A percentile compares a stretch with the other conserved stretches of the same genome.
These are phyloP conservation scores for Plasmodium ovale DNA, from an alignment of 169 alveolate species.

Conservation along the genomic window DNA sequence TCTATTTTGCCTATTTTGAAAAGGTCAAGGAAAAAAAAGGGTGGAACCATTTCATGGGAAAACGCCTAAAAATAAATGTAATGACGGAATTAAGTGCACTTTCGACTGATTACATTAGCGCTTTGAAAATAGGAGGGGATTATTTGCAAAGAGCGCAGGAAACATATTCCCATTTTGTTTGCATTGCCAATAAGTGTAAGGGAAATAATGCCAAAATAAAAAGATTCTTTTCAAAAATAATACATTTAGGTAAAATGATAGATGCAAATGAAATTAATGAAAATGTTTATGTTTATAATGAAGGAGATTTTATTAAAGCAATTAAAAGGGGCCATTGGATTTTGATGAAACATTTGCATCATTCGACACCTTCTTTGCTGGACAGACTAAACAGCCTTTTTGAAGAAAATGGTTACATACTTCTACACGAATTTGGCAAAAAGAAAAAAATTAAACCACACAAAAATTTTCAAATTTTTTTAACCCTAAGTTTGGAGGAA, in stretches of 20 bases:
- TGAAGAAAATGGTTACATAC: slow-evolving; percentile 89
- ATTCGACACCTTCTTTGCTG: slow-evolving; percentile 93
- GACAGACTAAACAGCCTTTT: slow-evolving; percentile 95
- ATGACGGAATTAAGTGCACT: slow-evolving; percentile 11
- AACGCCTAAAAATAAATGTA: slow-evolving; percentile 10
- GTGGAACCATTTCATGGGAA: not conserved
- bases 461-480: slow-evolving; percentile 92
- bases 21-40: not conserved
- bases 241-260: slow-evolving; percentile 12
- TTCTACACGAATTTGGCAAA: slow-evolving; percentile 86
- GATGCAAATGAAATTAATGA: slow-evolving; percentile 51
- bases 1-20: slow-evolving; percentile 14
- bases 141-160: not conserved
- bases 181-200: too few relatives aligned
- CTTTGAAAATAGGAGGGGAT: slow-evolving; percentile 1
- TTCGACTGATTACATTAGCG: not conserved
- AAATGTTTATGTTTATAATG: slow-evolving; percentile 84
- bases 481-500: slow-evolving; percentile 82
- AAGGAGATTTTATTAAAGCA: slow-evolving; percentile 91
- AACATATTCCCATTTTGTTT: not conserved
- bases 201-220: not conserved
- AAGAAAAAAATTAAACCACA: slow-evolving; percentile 90
- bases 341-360: slow-evolving; percentile 91
- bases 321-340: slow-evolving; percentile 95
- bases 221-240: slow-evolving; percentile 3